A percentile compares a stretch with the other conserved stretches of the same genome.
phyloP scores from a whole-genome alignment of 306 rosid species.

The Elaeagnus macrophylla region DNA sequence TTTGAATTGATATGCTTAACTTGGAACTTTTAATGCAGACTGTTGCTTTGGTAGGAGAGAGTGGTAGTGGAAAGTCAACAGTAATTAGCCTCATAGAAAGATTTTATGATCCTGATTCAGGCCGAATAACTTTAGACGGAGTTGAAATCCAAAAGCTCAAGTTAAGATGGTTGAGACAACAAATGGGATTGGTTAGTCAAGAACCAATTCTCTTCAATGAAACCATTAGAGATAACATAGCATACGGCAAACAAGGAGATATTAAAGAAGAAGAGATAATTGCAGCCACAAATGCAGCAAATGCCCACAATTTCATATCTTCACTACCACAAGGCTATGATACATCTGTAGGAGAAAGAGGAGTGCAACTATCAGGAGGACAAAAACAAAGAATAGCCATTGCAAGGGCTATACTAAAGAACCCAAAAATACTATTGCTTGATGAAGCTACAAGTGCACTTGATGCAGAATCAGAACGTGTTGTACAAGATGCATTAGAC shows the following conservation, averaged over 20 bases:
- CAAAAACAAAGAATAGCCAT: constrained; percentile 1
- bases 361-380: not conserved
- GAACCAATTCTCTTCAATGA: constrained; percentile 20
- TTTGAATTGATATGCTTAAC: not conserved
- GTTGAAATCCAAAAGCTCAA: constrained; percentile 13
- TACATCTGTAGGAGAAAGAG: not conserved
- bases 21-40: constrained; percentile 1
- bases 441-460: constrained; percentile 79
- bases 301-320: constrained; percentile 18
- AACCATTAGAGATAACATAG: constrained; percentile 17
- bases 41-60: constrained; percentile 21
- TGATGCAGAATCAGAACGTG: constrained; percentile 67
- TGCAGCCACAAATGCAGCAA: constrained; percentile 14
- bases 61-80: constrained; percentile 21
- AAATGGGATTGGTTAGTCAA: constrained; percentile 24
- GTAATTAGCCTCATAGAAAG: constrained; percentile 8
- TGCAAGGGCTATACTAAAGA: constrained; percentile 4
- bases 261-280: constrained; percentile 14
- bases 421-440: constrained; percentile 47
- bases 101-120: constrained; percentile 18
- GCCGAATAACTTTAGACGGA: constrained; percentile 14
- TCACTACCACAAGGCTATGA: constrained; percentile 8
- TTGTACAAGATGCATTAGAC: constrained; percentile 66
- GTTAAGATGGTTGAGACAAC: constrained; percentile 19
- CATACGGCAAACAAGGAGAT: constrained; percentile 11